These are phyloP conservation scores for Euphorbia schlechtendalii DNA, from an alignment of 441 rosid genomes.

Conservation along the genomic window DNA sequence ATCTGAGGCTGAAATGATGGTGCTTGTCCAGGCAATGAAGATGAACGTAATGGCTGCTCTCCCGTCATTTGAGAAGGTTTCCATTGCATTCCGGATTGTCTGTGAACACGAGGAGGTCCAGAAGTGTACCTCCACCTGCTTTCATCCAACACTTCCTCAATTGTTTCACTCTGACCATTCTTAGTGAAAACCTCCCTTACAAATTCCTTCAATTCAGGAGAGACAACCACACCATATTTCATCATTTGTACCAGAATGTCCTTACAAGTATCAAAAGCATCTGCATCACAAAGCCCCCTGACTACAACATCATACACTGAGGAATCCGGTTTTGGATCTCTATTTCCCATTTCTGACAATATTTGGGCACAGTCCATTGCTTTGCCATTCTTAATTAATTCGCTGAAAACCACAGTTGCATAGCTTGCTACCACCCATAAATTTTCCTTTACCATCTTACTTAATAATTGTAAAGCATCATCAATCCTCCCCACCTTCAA, in stretches of 20 bases:
- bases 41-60: conserved; percentile 16
- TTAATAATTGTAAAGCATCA: conserved; percentile 54
- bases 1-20: conserved; percentile 14
- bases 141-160: conserved; percentile 49
- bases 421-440: conserved; percentile 78
- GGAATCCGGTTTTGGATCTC: conserved; percentile 83
- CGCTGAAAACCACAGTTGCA: conserved; percentile 57
- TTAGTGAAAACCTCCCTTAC: conserved; percentile 40
- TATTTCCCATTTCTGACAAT: conserved; percentile 82
- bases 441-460: conserved; percentile 65
- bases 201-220: conserved; percentile 51
- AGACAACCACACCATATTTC: conserved; percentile 48
- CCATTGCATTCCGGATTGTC: conserved; percentile 27
- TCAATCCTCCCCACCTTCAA: conserved; percentile 57
- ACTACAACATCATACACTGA: conserved; percentile 68
- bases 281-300: conserved; percentile 64
- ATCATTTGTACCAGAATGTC: conserved; percentile 63
- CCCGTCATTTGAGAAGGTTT: conserved; percentile 16
- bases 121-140: conserved; percentile 36
- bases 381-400: conserved; percentile 69
- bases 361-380: conserved; percentile 50
- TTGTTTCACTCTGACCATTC: conserved; percentile 54
- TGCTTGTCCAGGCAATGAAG: conserved; percentile 14
- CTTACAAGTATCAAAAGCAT: conserved; percentile 47
- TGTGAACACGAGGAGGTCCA: conserved; percentile 24